Evolutionary conservation across 768 basidiomycete species (phyloP), one percentile per base, ranked within the genome.

Genomic region (Infundibulicybe gibba): DNA sequence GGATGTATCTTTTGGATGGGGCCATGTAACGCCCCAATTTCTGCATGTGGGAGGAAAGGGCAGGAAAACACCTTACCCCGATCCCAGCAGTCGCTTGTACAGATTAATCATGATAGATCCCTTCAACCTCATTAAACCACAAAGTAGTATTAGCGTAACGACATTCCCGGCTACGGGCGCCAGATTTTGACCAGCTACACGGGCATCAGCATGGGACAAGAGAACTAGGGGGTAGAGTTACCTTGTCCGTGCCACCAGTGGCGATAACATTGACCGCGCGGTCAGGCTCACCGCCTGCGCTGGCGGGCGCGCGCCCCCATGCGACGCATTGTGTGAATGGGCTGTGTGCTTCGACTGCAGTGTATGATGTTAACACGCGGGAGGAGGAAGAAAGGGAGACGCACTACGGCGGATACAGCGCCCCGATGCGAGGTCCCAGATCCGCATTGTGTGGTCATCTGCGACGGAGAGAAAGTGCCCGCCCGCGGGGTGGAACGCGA

Each of bases 401-500:
- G 82, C 81, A 32, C 89, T 71, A 13, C 77, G 81, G 67, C 84
- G 84, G 48, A 75, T 69, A 54, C 83, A 85, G 42, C 85, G 69
- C 0, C 86, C 87, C 3, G 79, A 80, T 20, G 71, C 68, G 32
- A 87, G 61, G 49, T 88, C 85, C 85, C 87, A 87, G 3, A 87
- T 71, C 13, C 82, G 79, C 48, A 87, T 74, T 13, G 84, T 81
- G 61, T 84, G 78, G 71, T 87, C 85, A 61, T 87, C 85, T 10
- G 81, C 79, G 2, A 81, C 83, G 5, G 85, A 84, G 9, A 88
- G 68, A 9, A 88, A 69, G 55, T 75, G 77, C 56, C 84, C 85
- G 13, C 87, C 85, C n/a, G 71, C 69, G 0, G 87, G 85, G 61
- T 88, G 85, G 63, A 88, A 88, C 31, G 82, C 74, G 45, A 88